A percentile compares a stretch with the other conserved stretches of the same genome.
These are phyloP conservation scores for Colletotrichum graminicola DNA, from an alignment of 2,329 filamentous ascomycete species.

Conservation along the genomic window DNA sequence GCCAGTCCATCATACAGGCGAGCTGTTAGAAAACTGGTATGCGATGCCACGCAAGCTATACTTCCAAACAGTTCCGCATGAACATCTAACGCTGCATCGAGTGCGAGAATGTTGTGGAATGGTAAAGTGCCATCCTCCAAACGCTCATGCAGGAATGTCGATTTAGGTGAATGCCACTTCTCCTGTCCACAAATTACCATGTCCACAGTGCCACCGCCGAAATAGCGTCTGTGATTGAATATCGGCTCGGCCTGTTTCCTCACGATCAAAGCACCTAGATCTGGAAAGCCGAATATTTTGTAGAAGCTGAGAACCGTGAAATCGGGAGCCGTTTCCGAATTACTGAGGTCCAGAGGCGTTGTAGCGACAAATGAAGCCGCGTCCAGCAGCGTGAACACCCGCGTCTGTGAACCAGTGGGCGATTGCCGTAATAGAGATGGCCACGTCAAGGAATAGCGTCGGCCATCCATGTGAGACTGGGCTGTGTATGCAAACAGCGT, in stretches of 20 bases:
- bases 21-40: slow-evolving; percentile 75
- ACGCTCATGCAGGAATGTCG: slow-evolving; percentile 78
- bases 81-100: slow-evolving; percentile 78
- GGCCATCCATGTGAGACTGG: slow-evolving; percentile 42
- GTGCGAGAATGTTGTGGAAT: slow-evolving; percentile 88
- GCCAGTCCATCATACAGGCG: slow-evolving; percentile 70
- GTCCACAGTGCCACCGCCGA: slow-evolving; percentile 95
- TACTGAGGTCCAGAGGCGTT: slow-evolving; percentile 77
- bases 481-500: slow-evolving; percentile 49
- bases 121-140: slow-evolving; percentile 94
- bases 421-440: slow-evolving; percentile 55
- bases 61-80: slow-evolving; percentile 78
- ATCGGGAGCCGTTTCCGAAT: slow-evolving; percentile 75
- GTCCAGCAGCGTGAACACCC: slow-evolving; percentile 55
- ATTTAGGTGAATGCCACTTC: slow-evolving; percentile 86
- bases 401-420: not conserved
- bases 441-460: slow-evolving; percentile 68
- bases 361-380: slow-evolving; percentile 86
- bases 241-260: slow-evolving; percentile 75
- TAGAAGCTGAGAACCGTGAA: slow-evolving; percentile 92
- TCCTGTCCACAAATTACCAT: slow-evolving; percentile 84
- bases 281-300: slow-evolving; percentile 98
- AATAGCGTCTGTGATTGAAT: slow-evolving; percentile 80
- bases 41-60: slow-evolving; percentile 76
- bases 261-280: slow-evolving; percentile 87